Evolutionary conservation across 257 asterid genomes (phyloP), one percentile per base, ranked within the genome.

Genomic region (Leonotis leonurus): DNA sequence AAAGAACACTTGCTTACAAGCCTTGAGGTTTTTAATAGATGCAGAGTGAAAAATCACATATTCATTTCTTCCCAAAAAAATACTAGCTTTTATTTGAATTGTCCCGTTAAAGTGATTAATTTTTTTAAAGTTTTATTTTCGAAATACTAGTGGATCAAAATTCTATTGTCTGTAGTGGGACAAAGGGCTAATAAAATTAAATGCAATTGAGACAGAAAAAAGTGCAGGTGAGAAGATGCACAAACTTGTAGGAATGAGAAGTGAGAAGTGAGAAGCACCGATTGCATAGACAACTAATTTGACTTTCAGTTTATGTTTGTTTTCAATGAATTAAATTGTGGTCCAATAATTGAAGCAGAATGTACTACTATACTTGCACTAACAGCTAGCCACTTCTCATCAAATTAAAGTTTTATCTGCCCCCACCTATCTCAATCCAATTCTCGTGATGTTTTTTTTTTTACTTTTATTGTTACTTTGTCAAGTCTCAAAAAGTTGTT

Each of bases 271-370:
- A 43, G 48, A 54, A 44, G 43, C 65, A 64, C 67, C 41, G 37
- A 46, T 22, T 41, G 57, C 48, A 21, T 51, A 4, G 24, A 32
- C 56, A 12, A 24, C 22, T 22, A 24, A 49, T 17, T 17, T 30
- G n/a, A 17, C 11, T 40, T 61, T 56, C 53, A 30, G 65, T 35
- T 67, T 21, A 56, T 53, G 33, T 6, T 25, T 6, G 41, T 24
- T n/a, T n/a, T n/a, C n/a, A n/a, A n/a, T n/a, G n/a, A n/a, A n/a
- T n/a, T n/a, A 17, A 56, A 33, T 13, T 55, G 75, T 70, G 55
- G 70, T 62, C 61, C 75, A 24, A 50, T 13, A 5, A 24, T 12
- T 24, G 35, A 50, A 12, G 56, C 35, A 50, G 35, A 50, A 50
- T 13, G 54, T 46, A 46, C 54, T n/a, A 12, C 4, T 4, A 36